A percentile compares a stretch with the other conserved stretches of the same genome.
These are phyloP conservation scores for Solanum gandarillasii DNA, from an alignment of 257 asterid species.

Conservation along the genomic window DNA sequence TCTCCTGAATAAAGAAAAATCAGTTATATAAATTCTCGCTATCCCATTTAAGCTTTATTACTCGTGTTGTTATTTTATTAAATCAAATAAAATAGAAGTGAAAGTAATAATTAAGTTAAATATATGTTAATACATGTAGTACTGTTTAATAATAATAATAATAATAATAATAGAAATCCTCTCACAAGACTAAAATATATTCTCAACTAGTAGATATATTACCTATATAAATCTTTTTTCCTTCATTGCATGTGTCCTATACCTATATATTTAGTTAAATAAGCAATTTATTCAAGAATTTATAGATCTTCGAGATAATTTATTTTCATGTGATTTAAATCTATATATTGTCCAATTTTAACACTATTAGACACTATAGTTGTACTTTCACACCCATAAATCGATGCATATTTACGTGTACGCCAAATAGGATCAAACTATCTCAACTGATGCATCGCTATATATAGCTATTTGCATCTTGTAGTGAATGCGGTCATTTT, in stretches of 20 bases:
- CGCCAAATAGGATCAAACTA: not conserved
- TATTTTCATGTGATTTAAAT: not conserved
- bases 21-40: not conserved
- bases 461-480: not conserved
- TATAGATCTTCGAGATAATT: not conserved
- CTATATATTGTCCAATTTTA: not conserved
- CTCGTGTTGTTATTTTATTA: not conserved
- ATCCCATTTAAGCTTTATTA: not conserved
- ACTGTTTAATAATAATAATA: not conserved
- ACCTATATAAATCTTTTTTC: not conserved
- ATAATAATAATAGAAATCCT: not conserved
- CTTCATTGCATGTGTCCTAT: not conserved
- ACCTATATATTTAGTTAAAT: not conserved
- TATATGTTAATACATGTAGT: not conserved
- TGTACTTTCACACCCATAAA: not conserved
- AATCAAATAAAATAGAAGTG: not conserved
- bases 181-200: not conserved
- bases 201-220: not conserved
- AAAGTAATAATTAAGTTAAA: not conserved
- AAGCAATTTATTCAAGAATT: not conserved
- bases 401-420: not conserved
- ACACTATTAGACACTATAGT: not conserved
- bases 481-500: not conserved
- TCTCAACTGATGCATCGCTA: not conserved
- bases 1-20: not conserved